Evolutionary conservation across 768 basidiomycete species (phyloP).

Genomic region (Tricholoma saponaceum): DNA sequence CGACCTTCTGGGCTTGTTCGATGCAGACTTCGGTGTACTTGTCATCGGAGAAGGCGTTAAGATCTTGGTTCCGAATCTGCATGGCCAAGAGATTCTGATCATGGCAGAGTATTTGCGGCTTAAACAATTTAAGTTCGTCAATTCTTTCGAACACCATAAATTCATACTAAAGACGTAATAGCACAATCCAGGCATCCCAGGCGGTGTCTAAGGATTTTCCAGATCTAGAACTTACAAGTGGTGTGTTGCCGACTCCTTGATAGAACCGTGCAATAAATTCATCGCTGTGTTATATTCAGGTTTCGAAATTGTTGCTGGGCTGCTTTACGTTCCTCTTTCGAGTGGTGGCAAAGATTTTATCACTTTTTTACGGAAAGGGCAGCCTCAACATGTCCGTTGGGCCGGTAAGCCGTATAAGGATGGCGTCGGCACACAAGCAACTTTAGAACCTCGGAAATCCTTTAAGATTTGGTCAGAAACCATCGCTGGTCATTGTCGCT

Average conservation of each 20-base stretch:
- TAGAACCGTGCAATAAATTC: background rate
- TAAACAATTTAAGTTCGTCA: slow-evolving; percentile 64
- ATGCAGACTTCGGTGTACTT: slow-evolving; percentile 71
- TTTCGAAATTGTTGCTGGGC: slow-evolving; percentile 63
- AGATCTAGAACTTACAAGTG: slow-evolving; percentile 58
- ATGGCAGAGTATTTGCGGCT: slow-evolving; percentile 77
- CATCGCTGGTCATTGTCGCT: slow-evolving; percentile 60
- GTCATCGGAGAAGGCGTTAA: slow-evolving; percentile 70
- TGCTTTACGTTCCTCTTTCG: slow-evolving; percentile 74
- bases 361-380: slow-evolving; percentile 74
- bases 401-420: slow-evolving; percentile 68
- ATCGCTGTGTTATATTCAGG: slow-evolving; percentile 23
- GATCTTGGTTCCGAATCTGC: slow-evolving; percentile 62
- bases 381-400: slow-evolving; percentile 69
- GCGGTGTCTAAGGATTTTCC: slow-evolving; percentile 67
- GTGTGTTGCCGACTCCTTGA: slow-evolving; percentile 16
- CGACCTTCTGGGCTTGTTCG: slow-evolving; percentile 73
- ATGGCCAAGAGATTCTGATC: slow-evolving; percentile 75
- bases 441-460: slow-evolving; percentile 71
- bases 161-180: slow-evolving; percentile 17
- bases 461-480: slow-evolving; percentile 80
- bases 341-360: slow-evolving; percentile 75
- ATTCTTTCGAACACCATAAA: background rate
- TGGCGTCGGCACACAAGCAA: slow-evolving; percentile 25
- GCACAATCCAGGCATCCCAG: slow-evolving; percentile 68